Base-by-base conservation (phyloP, 2,329 filamentous ascomycete species). In the Exophiala spinifera region DNA sequence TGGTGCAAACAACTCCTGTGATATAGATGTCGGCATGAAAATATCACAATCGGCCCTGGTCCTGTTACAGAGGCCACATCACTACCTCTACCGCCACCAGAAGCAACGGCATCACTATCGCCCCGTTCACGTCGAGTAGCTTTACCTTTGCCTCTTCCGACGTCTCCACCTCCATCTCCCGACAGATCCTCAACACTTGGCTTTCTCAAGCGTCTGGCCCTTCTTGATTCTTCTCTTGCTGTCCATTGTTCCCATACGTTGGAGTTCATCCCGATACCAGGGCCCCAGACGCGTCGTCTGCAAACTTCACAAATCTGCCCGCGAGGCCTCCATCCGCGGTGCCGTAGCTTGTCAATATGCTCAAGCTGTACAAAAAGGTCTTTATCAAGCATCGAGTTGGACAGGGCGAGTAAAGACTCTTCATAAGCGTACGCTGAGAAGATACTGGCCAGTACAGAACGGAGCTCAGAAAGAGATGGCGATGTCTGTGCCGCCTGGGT, bases 341-440 rank as follows among this genome's bases (percentile, higher is more conserved):
- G 87, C 2, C 94, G 80, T 4, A 94, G 79, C 50, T 81, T 78
- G 6, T 88, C 83, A 4, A 90, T 86, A 62, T 88, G 82, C 40
- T 84, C 78, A 33, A 99, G 89, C 60, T 89, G 87, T 37, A 87
- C 82, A 65, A 97, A 99, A 4, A 96, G 79, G 65, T 94, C 94
- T 62, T 90, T 86, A 59, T 95, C 91, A 0, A 99, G 78, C 52
- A 99, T 84, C 3, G 87, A 81, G 68, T 92, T 95, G 0, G 94
- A 90, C 2, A 99, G 81, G 1, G 82, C 79, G 17, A 99, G 79
- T 14, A 99, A 88, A 0, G 88, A 91, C 69, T 92, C 89, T 70
- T 99, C 94, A 68, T 97, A 96, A 0, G 91, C 87, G 68, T 99
- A 99, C 0, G 94, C 92, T 0, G 92, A 85, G 72, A 99, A 97